A percentile compares a stretch with the other conserved stretches of the same genome.
Conservation (phyloP, 331 rosid genomes). For the Erythrophleum ivorense region DNA sequence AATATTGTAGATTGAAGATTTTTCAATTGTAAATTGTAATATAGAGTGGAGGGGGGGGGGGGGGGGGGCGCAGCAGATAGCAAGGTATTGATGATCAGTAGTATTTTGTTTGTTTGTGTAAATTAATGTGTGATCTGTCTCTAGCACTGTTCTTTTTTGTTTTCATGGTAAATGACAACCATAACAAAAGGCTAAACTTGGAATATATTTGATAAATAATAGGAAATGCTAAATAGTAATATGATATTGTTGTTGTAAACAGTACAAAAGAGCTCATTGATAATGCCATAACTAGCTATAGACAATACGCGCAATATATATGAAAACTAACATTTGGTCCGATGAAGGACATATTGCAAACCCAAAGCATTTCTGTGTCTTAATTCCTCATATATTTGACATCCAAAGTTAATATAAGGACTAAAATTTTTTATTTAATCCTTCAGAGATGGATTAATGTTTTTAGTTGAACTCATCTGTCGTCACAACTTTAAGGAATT, state of each 20-base stretch:
- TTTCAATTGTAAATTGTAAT: not conserved
- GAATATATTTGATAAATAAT: not conserved
- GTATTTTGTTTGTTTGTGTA: not conserved
- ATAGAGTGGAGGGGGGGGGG: not conserved
- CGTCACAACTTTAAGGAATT: too few species aligned
- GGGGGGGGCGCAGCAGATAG: not conserved
- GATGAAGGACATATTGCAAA: too few species aligned
- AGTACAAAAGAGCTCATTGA: too few species aligned
- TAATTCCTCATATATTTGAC: too few species aligned
- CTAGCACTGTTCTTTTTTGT: not conserved
- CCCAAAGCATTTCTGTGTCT: too few species aligned
- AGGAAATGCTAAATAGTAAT: not conserved
- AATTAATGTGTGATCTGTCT: not conserved
- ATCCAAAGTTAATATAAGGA: too few species aligned
- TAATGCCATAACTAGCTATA: too few species aligned
- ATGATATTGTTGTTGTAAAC: not conserved
- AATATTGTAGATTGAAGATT: not conserved
- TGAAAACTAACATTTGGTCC: too few species aligned
- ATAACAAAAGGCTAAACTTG: slow-evolving; percentile 21
- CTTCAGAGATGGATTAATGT: too few species aligned
- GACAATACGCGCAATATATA: too few species aligned
- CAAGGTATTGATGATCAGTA: not conserved
- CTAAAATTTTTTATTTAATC: too few species aligned
- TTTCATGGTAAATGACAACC: slow-evolving; percentile 23
- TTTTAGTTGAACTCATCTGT: too few species aligned